A percentile compares a stretch with the other conserved stretches of the same genome.
phyloP scores from a whole-genome alignment of 2,329 filamentous ascomycete species.

The Exophiala bonariae region DNA sequence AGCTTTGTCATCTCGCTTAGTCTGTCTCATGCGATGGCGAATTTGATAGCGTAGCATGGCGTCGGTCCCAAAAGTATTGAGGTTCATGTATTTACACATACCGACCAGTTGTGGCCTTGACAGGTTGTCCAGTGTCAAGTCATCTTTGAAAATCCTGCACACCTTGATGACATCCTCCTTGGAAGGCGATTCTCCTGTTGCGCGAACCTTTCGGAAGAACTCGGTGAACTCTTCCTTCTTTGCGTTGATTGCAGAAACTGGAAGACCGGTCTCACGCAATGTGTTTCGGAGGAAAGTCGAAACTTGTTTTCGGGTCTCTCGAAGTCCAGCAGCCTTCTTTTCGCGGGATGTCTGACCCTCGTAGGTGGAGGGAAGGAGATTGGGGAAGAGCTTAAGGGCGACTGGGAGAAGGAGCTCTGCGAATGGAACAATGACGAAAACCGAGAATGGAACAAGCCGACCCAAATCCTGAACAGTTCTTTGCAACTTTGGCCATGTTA shows the following conservation, averaged over 20 bases:
- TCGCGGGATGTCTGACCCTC: conserved; percentile 91
- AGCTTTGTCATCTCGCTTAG: conserved; percentile 94
- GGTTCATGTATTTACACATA: conserved; percentile 98
- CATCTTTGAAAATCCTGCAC: conserved; percentile 98
- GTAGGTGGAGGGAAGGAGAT: conserved; percentile 94
- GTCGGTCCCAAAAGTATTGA: conserved; percentile 95
- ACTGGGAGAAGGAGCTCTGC: conserved; percentile 83
- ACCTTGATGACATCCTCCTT: conserved; percentile 94
- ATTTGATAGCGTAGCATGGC: conserved; percentile 97
- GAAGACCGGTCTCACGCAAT: conserved; percentile 87
- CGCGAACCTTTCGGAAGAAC: conserved; percentile 94
- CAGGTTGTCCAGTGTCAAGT: conserved; percentile 93
- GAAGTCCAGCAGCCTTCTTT: conserved; percentile 76
- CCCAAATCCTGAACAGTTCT: conserved; percentile 92
- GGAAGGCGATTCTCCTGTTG: conserved; percentile 86
- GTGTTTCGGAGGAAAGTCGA: conserved; percentile 87
- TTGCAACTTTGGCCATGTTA: conserved; percentile 57
- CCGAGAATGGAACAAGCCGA: conserved; percentile 90
- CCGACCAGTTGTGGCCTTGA: conserved; percentile 93
- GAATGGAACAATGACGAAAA: conserved; percentile 96
- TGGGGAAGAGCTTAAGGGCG: conserved; percentile 92
- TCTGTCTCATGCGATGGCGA: conserved; percentile 96
- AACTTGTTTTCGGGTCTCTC: conserved; percentile 88
- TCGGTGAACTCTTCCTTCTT: conserved; percentile 92
- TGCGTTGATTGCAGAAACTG: conserved; percentile 77